Evolutionary conservation across 176 grass and related monocot genomes (phyloP).

Genomic region (Canna indica): DNA sequence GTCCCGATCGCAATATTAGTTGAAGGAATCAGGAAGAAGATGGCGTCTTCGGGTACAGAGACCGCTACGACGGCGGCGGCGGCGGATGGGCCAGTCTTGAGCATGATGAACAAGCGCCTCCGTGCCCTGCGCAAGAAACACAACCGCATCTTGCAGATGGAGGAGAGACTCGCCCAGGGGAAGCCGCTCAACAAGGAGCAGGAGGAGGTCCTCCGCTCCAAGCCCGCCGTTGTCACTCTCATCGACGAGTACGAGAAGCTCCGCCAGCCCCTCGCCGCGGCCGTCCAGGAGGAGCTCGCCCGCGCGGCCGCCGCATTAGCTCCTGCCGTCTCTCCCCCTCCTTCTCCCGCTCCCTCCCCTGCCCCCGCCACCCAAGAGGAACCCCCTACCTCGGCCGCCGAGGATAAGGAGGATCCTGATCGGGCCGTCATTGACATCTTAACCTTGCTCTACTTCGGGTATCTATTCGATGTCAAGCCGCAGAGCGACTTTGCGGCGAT

Average conservation of each 20-base stretch:
- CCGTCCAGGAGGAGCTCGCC: conserved; percentile 60
- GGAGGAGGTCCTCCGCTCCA: conserved; percentile 91
- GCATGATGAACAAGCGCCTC: conserved; percentile 72
- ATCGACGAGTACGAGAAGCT: conserved; percentile 94
- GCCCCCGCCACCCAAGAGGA: background rate
- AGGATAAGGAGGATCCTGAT: conserved; percentile 19
- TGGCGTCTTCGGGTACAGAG: background rate
- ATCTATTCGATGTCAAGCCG: conserved; percentile 66
- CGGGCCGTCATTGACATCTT: conserved; percentile 44
- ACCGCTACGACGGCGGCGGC: conserved; percentile 32
- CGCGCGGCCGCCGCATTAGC: conserved; percentile 7
- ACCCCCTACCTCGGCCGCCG: background rate
- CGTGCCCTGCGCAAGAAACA: conserved; percentile 89
- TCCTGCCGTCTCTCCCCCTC: background rate
- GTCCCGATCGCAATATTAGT: no score
- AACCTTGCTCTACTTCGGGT: conserved; percentile 69
- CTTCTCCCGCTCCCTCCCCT: background rate
- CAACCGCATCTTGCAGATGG: conserved; percentile 97
- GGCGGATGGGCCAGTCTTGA: conserved; percentile 60
- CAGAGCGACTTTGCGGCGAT: conserved; percentile 62
- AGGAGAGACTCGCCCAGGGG: conserved; percentile 64
- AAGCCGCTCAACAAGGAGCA: conserved; percentile 82
- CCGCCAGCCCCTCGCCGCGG: conserved; percentile 48
- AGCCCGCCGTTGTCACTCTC: conserved; percentile 45
- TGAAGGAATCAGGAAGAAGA: background rate